Evolutionary conservation across 495 filamentous ascomycete species (phyloP).

Genomic region (Gamarada debralockiae): DNA sequence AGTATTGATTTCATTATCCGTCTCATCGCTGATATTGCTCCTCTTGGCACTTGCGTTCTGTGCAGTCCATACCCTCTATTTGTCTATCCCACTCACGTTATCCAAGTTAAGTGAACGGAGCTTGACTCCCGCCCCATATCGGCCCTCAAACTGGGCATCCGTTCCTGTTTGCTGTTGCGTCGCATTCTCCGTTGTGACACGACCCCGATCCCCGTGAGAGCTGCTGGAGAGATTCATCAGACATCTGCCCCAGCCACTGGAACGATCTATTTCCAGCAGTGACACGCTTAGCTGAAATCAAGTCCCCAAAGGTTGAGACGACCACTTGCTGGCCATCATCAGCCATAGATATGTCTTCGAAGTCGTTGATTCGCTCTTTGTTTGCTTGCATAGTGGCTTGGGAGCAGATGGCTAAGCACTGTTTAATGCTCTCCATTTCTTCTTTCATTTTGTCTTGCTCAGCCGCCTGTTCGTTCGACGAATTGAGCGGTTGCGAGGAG

Average conservation of each 20-base stretch:
- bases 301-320: conserved; percentile 33
- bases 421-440: conserved; percentile 22
- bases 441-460: conserved; percentile 18
- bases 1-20: too few relatives aligned
- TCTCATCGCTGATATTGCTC: too few relatives aligned
- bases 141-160: conserved; percentile 22
- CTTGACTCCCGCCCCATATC: conserved; percentile 22
- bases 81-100: not conserved
- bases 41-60: too few relatives aligned
- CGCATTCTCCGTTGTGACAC: conserved; percentile 3
- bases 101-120: conserved; percentile 12
- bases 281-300: conserved; percentile 31
- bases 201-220: conserved; percentile 6
- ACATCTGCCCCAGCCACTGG: conserved; percentile 27
- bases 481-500: not conserved
- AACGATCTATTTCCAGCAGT: conserved; percentile 25
- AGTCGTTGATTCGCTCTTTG: conserved; percentile 25
- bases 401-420: conserved; percentile 27
- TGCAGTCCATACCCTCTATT: too few relatives aligned
- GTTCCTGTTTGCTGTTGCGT: conserved; percentile 10
- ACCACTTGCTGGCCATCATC: conserved; percentile 32
- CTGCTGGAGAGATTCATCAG: conserved; percentile 22
- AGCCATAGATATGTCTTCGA: conserved; percentile 28
- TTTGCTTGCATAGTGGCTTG: conserved; percentile 25
- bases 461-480: conserved; percentile 11